Base-by-base conservation (phyloP, 2,329 filamentous ascomycete species). In the Fusarium coffeatum region DNA sequence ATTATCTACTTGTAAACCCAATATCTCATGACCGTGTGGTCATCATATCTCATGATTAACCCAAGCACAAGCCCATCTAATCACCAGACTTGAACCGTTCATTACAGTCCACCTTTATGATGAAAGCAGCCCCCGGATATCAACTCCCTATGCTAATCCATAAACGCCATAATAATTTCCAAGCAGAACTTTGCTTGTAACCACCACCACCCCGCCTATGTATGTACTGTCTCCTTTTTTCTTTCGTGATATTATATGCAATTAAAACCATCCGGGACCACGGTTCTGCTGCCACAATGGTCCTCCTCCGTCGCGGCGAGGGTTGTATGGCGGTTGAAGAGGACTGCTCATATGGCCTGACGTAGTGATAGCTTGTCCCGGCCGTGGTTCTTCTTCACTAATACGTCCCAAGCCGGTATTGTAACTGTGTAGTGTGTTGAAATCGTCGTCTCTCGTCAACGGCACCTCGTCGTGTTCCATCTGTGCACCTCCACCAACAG, bases 251-350 rank as follows among this genome's bases (percentile, higher is more conserved):
- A 46, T 58, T 59, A 49, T 69, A 13, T 56, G 53, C 25, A 45
- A 84, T 84, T 62, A 74, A 83, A 87, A 54, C 73, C 85, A 79
- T 66, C 79, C 80, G 65, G 83, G 82, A 57, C 81, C 80, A 59
- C 85, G 79, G 54, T 86, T 86, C 77, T 87, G 85, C 76, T 87
- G 85, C 85, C 85, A 87, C 40, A 87, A 76, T 8, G 84, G 84
- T 43, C 83, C 76, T 25, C 80, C 76, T 4, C 78, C 78, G 8
- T 68, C 68, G 28, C 76, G 65, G 23, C 69, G 73, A 27, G 72
- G 73, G 18, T 71, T 67, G 22, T 71, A 71, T 49, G 71, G 32
- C 10, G 6, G 6, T 34, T 68, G 66, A 40, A 53, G 18, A 42
- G 49, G 34, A 42, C 49, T 53, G 34, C 64, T 71, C 55, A 66